phyloP scores from a whole-genome alignment of 2,329 filamentous ascomycete genomes.

The Massarina eburnea region DNA sequence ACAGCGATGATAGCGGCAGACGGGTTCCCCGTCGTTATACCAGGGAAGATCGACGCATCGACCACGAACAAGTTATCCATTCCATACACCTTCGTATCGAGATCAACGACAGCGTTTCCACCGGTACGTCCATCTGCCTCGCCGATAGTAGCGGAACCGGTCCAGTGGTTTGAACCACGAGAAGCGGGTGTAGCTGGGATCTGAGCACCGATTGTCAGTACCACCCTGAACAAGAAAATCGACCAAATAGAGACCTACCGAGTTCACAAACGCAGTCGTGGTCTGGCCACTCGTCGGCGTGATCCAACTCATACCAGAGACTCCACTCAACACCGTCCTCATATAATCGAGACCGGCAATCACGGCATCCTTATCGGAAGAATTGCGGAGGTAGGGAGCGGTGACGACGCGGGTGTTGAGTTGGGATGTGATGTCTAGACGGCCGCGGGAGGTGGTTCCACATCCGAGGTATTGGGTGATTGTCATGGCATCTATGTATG shows the following conservation, averaged over 20 bases:
- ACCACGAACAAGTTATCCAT: constrained; percentile 47
- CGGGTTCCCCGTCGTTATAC: constrained; percentile 36
- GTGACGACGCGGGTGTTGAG: constrained; percentile 60
- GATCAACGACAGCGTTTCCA: constrained; percentile 50
- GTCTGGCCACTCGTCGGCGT: constrained; percentile 52
- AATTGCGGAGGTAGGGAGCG: constrained; percentile 59
- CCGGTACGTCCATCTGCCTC: constrained; percentile 35
- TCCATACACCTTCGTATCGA: constrained; percentile 49
- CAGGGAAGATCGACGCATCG: constrained; percentile 48
- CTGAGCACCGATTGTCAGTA: constrained; percentile 6
- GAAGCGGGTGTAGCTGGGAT: constrained; percentile 25
- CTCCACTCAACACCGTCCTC: constrained; percentile 52
- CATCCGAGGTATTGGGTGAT: constrained; percentile 60
- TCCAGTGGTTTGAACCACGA: constrained; percentile 46
- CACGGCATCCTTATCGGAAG: constrained; percentile 60
- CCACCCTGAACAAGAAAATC: neutral
- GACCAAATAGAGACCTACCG: constrained; percentile 12
- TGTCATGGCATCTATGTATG: constrained; percentile 30
- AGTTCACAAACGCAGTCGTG: constrained; percentile 57
- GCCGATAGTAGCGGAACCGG: constrained; percentile 56
- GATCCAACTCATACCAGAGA: constrained; percentile 57
- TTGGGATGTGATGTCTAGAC: constrained; percentile 58
- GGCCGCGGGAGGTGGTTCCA: constrained; percentile 60
- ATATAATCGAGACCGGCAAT: constrained; percentile 63
- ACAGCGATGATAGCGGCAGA: constrained; percentile 28